phyloP scores from a whole-genome alignment of 495 filamentous ascomycete species.

The Annulohypoxylon bovei region DNA sequence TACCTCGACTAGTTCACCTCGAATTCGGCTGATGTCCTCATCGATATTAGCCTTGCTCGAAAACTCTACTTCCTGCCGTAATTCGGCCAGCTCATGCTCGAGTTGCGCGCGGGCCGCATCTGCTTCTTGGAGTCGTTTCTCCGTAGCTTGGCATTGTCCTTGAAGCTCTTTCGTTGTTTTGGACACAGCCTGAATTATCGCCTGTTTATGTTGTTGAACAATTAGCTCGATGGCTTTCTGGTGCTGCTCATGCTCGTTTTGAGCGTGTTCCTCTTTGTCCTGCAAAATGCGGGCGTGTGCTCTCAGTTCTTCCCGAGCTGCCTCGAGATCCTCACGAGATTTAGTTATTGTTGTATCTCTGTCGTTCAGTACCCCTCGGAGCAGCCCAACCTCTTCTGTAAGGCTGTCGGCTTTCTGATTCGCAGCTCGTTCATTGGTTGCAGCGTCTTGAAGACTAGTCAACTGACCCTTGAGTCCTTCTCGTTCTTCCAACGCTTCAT shows the following conservation, averaged over 20 bases:
- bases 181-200: slow-evolving; percentile 21
- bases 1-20: slow-evolving; percentile 20
- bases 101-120: slow-evolving; percentile 26
- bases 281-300: slow-evolving; percentile 16
- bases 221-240: slow-evolving; percentile 17
- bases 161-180: slow-evolving; percentile 29
- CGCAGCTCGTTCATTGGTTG: slow-evolving; percentile 11
- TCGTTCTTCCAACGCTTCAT: slow-evolving; percentile 28
- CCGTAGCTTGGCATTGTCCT: slow-evolving; percentile 13
- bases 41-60: slow-evolving; percentile 16
- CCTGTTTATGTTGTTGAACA: slow-evolving; percentile 35
- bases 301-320: slow-evolving; percentile 34
- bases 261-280: slow-evolving; percentile 24
- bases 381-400: slow-evolving; percentile 11
- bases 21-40: slow-evolving; percentile 23
- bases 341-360: slow-evolving; percentile 18
- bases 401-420: slow-evolving; percentile 14
- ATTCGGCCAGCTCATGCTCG: slow-evolving; percentile 33
- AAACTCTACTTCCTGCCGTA: slow-evolving; percentile 20
- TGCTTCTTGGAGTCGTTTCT: slow-evolving; percentile 35
- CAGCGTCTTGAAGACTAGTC: background rate
- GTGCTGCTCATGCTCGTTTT: slow-evolving; percentile 23
- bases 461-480: slow-evolving; percentile 8
- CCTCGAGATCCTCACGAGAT: slow-evolving; percentile 27
- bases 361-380: slow-evolving; percentile 21